These are phyloP conservation scores for Colletotrichum orchidophilum DNA, from an alignment of 2,329 filamentous ascomycete genomes.

Conservation along the genomic window DNA sequence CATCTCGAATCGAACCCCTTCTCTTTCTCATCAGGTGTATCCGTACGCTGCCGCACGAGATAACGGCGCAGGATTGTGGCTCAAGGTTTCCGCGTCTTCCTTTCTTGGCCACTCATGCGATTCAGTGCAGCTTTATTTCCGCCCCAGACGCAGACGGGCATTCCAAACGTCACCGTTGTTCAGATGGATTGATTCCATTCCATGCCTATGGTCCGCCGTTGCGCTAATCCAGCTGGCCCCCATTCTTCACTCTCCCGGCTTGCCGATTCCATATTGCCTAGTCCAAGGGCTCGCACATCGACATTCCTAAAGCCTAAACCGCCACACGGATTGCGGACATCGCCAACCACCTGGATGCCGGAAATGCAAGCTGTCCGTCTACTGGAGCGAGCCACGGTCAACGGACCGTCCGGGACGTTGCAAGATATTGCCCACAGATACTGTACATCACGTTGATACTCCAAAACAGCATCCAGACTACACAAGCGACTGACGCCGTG, in stretches of 20 bases:
- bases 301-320: slow-evolving; percentile 12
- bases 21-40: not conserved
- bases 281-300: slow-evolving; percentile 6
- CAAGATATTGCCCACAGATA: not conserved
- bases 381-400: not conserved
- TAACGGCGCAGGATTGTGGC: not conserved
- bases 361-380: not conserved
- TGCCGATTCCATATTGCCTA: slow-evolving; percentile 18
- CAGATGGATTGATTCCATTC: slow-evolving; percentile 18
- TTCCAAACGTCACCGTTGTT: slow-evolving; percentile 28
- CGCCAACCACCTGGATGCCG: not conserved
- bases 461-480: not conserved
- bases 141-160: slow-evolving; percentile 6
- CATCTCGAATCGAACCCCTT: too few relatives aligned
- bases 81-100: slow-evolving; percentile 14
- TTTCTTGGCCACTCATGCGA: slow-evolving; percentile 18
- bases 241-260: slow-evolving; percentile 4
- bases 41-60: not conserved
- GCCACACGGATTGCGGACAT: not conserved
- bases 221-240: slow-evolving; percentile 1
- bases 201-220: slow-evolving; percentile 10
- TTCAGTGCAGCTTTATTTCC: slow-evolving; percentile 12
- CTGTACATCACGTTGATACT: not conserved
- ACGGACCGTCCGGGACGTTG: slow-evolving; percentile 8
- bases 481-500: slow-evolving; percentile 1